Conservation (phyloP, 768 basidiomycete species). For the Lepiota subincarnata region DNA sequence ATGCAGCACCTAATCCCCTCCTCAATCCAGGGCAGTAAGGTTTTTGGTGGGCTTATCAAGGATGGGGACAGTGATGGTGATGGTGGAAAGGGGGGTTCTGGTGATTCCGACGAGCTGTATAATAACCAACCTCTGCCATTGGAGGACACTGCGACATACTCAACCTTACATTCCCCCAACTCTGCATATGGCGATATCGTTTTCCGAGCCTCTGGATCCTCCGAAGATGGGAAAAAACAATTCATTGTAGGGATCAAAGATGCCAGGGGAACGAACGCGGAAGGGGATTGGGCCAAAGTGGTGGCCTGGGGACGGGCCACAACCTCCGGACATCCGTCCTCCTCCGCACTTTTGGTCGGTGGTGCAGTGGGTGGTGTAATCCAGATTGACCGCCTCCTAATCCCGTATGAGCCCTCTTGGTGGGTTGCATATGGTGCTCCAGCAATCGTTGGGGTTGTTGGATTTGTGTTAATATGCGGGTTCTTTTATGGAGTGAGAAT, state of each 20-base stretch:
- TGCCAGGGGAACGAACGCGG: conserved; percentile 60
- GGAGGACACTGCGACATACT: conserved; percentile 62
- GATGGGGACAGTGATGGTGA: neutral
- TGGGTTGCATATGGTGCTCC: conserved; percentile 76
- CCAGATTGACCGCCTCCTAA: conserved; percentile 76
- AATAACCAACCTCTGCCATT: conserved; percentile 73
- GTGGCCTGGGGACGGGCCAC: conserved; percentile 76
- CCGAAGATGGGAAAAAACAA: conserved; percentile 37
- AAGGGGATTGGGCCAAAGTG: conserved; percentile 61
- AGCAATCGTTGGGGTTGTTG: conserved; percentile 53
- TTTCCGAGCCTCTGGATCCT: conserved; percentile 46
- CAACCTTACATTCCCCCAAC: conserved; percentile 64
- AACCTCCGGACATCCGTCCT: conserved; percentile 23
- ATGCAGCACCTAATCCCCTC: conserved; percentile 73
- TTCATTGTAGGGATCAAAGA: conserved; percentile 73
- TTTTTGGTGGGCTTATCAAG: conserved; percentile 19
- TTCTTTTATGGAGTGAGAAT: conserved; percentile 73
- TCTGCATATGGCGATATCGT: conserved; percentile 80
- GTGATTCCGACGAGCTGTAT: conserved; percentile 34
- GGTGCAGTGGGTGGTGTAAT: conserved; percentile 83
- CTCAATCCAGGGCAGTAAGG: conserved; percentile 20
- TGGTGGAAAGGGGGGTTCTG: neutral
- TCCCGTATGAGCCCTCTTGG: conserved; percentile 87
- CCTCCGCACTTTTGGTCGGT: conserved; percentile 21
- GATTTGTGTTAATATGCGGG: conserved; percentile 53